Evolutionary conservation across 2,329 filamentous ascomycete genomes (phyloP).

Genomic region (Rhytidhysteron rufulum): DNA sequence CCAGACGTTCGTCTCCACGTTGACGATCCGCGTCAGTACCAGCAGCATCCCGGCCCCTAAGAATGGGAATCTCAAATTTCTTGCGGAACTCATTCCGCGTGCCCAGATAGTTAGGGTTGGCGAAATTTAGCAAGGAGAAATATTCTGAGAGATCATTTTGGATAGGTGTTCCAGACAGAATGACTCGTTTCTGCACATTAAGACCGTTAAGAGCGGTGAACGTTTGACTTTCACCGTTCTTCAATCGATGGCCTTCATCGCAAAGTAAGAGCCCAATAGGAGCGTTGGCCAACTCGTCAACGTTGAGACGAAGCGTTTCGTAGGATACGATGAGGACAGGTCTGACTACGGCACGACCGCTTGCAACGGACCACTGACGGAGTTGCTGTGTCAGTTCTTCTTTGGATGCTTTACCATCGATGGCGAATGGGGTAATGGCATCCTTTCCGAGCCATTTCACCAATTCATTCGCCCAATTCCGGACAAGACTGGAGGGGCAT

Average conservation of each 20-base stretch:
- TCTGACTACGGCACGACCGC: conserved; percentile 80
- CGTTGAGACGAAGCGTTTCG: conserved; percentile 87
- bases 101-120: conserved; percentile 88
- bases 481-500: conserved; percentile 91
- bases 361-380: conserved; percentile 90
- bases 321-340: conserved; percentile 98
- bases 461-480: conserved; percentile 93
- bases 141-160: conserved; percentile 99
- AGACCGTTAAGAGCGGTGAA: conserved; percentile 87
- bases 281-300: conserved; percentile 82
- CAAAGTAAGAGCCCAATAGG: conserved; percentile 91
- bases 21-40: conserved; percentile 78
- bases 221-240: conserved; percentile 94
- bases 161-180: conserved; percentile 93
- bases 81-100: conserved; percentile 90
- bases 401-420: conserved; percentile 94
- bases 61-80: conserved; percentile 86
- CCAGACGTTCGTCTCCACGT: conserved; percentile 77
- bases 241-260: conserved; percentile 93
- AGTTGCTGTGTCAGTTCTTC: conserved; percentile 87
- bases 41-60: conserved; percentile 85
- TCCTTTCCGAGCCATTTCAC: conserved; percentile 94
- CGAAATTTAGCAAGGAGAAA: conserved; percentile 92
- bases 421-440: conserved; percentile 87
- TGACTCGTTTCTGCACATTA: conserved; percentile 87